Evolutionary conservation across 768 basidiomycete genomes (phyloP), one percentile per base, ranked within the genome.

Genomic region (Cyclocybe cylindracea): DNA sequence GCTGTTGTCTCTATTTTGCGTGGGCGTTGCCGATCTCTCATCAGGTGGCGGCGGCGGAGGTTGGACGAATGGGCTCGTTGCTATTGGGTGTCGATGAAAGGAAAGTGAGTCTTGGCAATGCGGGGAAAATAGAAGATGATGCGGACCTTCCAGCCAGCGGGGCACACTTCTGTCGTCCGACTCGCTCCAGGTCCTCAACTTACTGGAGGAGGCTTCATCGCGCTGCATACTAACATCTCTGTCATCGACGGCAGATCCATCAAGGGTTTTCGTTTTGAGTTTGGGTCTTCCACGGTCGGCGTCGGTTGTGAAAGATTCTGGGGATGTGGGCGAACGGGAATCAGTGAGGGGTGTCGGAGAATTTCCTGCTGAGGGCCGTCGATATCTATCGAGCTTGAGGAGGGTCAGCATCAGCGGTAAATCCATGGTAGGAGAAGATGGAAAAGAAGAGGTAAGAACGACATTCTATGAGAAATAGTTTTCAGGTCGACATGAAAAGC

Each of bases 321-420:
- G 42, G 55, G 45, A 16, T 42, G 29, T 16, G 53, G 38, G 10
- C 46, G 44, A 19, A 47, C 53, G 19, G 48, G 45, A 42, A 48
- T 45, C 32, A 33, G 55, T 11, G 51, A 47, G 41, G 61, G 38
- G 32, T 55, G 45, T 14, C 60, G 51, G 43, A 53, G 31, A 48
- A n/a, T n/a, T n/a, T n/a, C n/a, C n/a, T n/a, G n/a, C n/a, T n/a
- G 50, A 48, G 39, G 50, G 37, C 13, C 75, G 71, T 41, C 79
- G 74, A 56, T 82, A 83, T 46, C 69, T 71, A 55, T n/a, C 81
- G 40, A 83, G 61, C 82, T 83, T 50, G 18, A 50, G 24, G 37
- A 46, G 31, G 24, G 32, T 35, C 44, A 53, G 39, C n/a, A 44
- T 51, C 34, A 50, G 39, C n/a, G n/a, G n/a, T n/a, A n/a, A n/a